These are phyloP conservation scores for Closterium sp. DNA, from an alignment of 139 green algal species.

Conservation along the genomic window DNA sequence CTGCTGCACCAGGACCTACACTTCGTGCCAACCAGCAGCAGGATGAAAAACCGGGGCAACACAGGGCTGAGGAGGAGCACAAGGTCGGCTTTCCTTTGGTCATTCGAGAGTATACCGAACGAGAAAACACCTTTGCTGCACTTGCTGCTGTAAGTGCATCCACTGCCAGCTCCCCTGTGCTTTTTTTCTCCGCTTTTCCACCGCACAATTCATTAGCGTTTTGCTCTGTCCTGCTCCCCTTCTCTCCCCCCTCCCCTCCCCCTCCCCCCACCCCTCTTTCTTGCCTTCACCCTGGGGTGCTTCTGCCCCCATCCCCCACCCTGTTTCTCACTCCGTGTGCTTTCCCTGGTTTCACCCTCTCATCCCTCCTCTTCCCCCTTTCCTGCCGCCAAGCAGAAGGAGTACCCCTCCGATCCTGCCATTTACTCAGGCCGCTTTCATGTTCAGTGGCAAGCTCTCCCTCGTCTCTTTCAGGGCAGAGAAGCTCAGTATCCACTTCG, in stretches of 20 bases:
- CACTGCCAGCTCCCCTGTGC: neutral
- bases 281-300: too few relatives aligned
- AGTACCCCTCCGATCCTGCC: too few relatives aligned
- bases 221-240: too few relatives aligned
- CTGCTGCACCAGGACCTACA: neutral
- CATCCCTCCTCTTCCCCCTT: too few relatives aligned
- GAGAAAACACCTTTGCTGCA: constrained; percentile 20
- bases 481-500: too few relatives aligned
- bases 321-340: neutral
- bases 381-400: too few relatives aligned
- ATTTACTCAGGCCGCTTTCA: too few relatives aligned
- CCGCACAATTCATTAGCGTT: too few relatives aligned
- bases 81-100: constrained; percentile 5
- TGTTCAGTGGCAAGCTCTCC: too few relatives aligned
- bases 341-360: neutral
- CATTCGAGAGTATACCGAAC: constrained; percentile 13
- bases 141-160: constrained; percentile 6
- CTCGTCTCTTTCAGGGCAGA: neutral
- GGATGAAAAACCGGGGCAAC: neutral
- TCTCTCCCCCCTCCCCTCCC: neutral
- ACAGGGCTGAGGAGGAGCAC: neutral
- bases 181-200: too few relatives aligned
- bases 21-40: neutral
- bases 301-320: too few relatives aligned
- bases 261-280: neutral